These are phyloP conservation scores for Colletotrichum truncatum DNA, from an alignment of 2,329 filamentous ascomycete species.

Conservation along the genomic window DNA sequence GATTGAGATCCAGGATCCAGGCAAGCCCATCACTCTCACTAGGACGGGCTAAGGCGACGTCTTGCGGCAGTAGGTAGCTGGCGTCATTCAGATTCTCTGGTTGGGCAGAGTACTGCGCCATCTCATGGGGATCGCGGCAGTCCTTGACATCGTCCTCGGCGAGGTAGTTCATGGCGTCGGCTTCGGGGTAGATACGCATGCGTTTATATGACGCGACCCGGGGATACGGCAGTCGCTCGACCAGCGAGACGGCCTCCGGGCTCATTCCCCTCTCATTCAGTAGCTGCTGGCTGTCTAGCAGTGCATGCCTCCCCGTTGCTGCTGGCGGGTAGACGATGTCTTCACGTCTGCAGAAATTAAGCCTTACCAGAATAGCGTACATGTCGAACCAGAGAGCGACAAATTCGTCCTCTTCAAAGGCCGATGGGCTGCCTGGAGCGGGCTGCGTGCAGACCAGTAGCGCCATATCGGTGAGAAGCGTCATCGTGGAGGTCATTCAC, in stretches of 20 bases:
- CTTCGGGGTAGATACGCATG: constrained; percentile 4
- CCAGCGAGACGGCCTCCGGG: constrained; percentile 2
- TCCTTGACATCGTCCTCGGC: neutral
- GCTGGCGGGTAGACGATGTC: constrained; percentile 9
- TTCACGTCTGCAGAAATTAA: constrained; percentile 2
- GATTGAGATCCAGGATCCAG: constrained; percentile 4
- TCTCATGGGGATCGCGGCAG: constrained; percentile 13
- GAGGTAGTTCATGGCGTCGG: constrained; percentile 4
- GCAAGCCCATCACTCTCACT: constrained; percentile 8
- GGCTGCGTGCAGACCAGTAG: constrained; percentile 11
- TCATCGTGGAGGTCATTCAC: neutral
- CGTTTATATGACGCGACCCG: neutral
- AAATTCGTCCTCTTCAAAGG: constrained; percentile 11
- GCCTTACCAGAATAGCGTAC: constrained; percentile 4
- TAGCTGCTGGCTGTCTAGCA: neutral
- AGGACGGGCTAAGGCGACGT: constrained; percentile 2
- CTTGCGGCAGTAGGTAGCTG: constrained; percentile 17
- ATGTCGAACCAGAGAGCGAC: constrained; percentile 17
- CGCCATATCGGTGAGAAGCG: neutral
- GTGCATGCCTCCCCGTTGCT: constrained; percentile 10
- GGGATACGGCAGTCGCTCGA: constrained; percentile 19
- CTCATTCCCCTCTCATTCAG: neutral
- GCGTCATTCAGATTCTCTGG: neutral
- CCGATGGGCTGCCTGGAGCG: neutral
- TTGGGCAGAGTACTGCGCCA: constrained; percentile 1